phyloP scores from a whole-genome alignment of 1,139 yeast species.

The Eremothecium sinecaudum region DNA sequence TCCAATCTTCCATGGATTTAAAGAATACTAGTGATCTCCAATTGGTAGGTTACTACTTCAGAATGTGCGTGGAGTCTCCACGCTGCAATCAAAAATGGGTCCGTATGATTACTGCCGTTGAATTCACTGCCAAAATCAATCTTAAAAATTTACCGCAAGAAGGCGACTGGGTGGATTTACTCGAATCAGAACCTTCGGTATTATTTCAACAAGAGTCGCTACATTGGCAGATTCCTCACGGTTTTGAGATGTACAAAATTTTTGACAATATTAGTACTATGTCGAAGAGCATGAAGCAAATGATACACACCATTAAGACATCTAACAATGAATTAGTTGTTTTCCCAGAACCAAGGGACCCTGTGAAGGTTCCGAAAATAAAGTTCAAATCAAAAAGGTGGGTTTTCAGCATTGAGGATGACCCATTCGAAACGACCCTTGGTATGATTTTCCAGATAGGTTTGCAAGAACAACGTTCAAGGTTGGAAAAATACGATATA shows the following conservation, averaged over 20 bases:
- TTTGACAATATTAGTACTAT: conserved; percentile 55
- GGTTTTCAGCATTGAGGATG: conserved; percentile 59
- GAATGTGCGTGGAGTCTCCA: conserved; percentile 51
- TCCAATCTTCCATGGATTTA: conserved; percentile 21
- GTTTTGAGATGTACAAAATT: conserved; percentile 48
- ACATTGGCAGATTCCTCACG: conserved; percentile 37
- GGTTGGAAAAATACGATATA: conserved; percentile 48
- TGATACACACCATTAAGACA: conserved; percentile 39
- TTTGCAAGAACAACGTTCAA: conserved; percentile 52
- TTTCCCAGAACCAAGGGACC: conserved; percentile 31
- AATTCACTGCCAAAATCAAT: conserved; percentile 24
- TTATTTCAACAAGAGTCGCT: conserved; percentile 29
- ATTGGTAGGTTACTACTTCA: conserved; percentile 32
- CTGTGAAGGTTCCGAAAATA: conserved; percentile 43
- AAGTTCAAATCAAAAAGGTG: conserved; percentile 39
- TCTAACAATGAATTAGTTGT: conserved; percentile 33
- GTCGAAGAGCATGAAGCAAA: conserved; percentile 46
- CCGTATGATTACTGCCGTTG: conserved; percentile 39
- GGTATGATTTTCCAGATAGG: conserved; percentile 74
- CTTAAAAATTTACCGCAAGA: conserved; percentile 25
- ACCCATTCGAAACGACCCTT: conserved; percentile 76
- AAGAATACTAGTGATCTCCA: conserved; percentile 14
- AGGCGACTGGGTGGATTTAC: conserved; percentile 16
- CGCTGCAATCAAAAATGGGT: conserved; percentile 41
- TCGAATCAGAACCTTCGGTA: conserved; percentile 37